These are phyloP conservation scores for Pestalotiopsis sp. DNA, from an alignment of 2,329 filamentous ascomycete species.

Conservation along the genomic window DNA sequence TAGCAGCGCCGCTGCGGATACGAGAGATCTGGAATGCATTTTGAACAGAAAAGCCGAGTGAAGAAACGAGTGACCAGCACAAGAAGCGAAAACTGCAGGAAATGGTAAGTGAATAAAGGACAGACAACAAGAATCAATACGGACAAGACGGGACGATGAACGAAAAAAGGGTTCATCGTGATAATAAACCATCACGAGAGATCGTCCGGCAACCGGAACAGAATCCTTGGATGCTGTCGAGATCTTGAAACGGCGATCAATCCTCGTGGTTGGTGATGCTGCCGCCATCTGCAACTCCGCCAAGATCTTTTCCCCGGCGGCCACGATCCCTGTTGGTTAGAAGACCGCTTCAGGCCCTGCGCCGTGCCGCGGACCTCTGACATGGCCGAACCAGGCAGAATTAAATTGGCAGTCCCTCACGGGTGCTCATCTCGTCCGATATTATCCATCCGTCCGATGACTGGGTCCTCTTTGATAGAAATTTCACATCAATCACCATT, in stretches of 20 bases:
- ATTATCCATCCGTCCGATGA: neutral
- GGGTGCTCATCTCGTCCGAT: neutral
- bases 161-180: neutral
- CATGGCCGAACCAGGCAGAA: neutral
- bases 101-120: neutral
- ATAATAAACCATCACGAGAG: neutral
- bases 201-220: neutral
- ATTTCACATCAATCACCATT: too few relatives aligned
- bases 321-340: neutral
- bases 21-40: slow-evolving; percentile 1
- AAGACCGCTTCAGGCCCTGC: neutral
- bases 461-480: too few relatives aligned
- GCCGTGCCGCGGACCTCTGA: neutral
- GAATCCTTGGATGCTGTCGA: neutral
- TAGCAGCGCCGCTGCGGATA: slow-evolving; percentile 21
- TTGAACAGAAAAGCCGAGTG: neutral
- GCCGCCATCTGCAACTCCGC: neutral
- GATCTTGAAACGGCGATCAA: neutral
- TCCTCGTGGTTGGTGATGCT: neutral
- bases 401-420: neutral
- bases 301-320: neutral
- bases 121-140: neutral
- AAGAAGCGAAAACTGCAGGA: neutral
- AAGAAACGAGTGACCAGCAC: slow-evolving; percentile 11
- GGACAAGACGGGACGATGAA: neutral